Conservation (phyloP, 305 asterid genomes). For the Fraxinus baroniana region DNA sequence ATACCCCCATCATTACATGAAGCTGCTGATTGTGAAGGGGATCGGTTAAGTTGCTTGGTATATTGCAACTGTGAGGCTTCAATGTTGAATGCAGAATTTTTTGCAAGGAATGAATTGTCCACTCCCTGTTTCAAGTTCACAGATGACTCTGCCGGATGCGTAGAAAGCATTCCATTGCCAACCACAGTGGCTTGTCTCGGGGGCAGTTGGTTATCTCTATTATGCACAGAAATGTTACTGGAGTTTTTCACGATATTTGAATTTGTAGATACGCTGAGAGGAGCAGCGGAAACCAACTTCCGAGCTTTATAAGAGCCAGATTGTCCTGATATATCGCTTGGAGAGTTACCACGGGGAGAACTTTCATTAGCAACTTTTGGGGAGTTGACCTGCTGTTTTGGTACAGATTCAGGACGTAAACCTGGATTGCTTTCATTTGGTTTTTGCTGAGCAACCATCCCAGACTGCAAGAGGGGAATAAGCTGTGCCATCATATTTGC, state of each 20-base stretch:
- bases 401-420: constrained; percentile 51
- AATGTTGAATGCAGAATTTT: constrained; percentile 41
- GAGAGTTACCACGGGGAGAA: constrained; percentile 79
- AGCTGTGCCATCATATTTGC: constrained; percentile 80
- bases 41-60: constrained; percentile 55
- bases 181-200: constrained; percentile 62
- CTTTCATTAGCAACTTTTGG: constrained; percentile 69
- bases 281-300: constrained; percentile 58
- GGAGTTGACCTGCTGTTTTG: constrained; percentile 66
- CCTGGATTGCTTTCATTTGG: constrained; percentile 56
- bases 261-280: constrained; percentile 46
- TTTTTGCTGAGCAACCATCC: constrained; percentile 79
- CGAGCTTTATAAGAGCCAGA: constrained; percentile 82
- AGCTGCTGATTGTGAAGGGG: constrained; percentile 56
- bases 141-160: constrained; percentile 51
- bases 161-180: constrained; percentile 66
- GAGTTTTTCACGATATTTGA: constrained; percentile 46
- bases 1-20: constrained; percentile 61
- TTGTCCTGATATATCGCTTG: constrained; percentile 80
- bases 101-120: constrained; percentile 50
- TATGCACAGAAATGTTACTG: constrained; percentile 52
- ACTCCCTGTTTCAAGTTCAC: constrained; percentile 63
- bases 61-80: constrained; percentile 63
- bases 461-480: constrained; percentile 75
- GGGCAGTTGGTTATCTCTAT: constrained; percentile 69